These are phyloP conservation scores for Syzygium aromaticum DNA, from an alignment of 345 rosid genomes.

Conservation along the genomic window DNA sequence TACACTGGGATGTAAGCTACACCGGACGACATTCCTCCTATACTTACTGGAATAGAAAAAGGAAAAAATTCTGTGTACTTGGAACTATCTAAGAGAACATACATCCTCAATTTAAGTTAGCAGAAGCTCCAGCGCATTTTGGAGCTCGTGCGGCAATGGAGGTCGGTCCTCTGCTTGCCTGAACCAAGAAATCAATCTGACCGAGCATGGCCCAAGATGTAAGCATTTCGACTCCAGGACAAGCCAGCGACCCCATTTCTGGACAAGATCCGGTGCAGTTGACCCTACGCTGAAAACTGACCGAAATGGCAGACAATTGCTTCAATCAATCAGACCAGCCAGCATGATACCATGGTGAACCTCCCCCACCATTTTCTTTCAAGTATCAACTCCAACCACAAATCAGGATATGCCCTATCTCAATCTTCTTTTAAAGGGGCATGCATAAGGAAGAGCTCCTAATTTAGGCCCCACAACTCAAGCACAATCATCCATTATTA, in stretches of 20 bases:
- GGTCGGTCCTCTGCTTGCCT: background rate
- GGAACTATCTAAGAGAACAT: background rate
- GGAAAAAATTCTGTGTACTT: background rate
- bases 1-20: background rate
- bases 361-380: slow-evolving; percentile 32
- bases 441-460: slow-evolving; percentile 5
- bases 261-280: background rate
- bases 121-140: background rate
- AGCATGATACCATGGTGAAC: slow-evolving; percentile 9
- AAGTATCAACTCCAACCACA: slow-evolving; percentile 27
- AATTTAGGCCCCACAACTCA: background rate
- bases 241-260: background rate
- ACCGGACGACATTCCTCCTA: background rate
- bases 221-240: background rate
- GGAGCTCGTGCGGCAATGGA: background rate
- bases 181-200: background rate
- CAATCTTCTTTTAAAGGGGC: slow-evolving; percentile 4
- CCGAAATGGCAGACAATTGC: slow-evolving; percentile 38
- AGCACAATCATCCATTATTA: background rate
- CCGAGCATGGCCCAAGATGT: background rate
- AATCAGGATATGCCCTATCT: slow-evolving; percentile 12
- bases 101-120: background rate
- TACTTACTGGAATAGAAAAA: background rate
- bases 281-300: background rate
- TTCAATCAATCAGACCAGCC: slow-evolving; percentile 34